phyloP scores from a whole-genome alignment of 345 rosid genomes.

The Passiflora organensis region DNA sequence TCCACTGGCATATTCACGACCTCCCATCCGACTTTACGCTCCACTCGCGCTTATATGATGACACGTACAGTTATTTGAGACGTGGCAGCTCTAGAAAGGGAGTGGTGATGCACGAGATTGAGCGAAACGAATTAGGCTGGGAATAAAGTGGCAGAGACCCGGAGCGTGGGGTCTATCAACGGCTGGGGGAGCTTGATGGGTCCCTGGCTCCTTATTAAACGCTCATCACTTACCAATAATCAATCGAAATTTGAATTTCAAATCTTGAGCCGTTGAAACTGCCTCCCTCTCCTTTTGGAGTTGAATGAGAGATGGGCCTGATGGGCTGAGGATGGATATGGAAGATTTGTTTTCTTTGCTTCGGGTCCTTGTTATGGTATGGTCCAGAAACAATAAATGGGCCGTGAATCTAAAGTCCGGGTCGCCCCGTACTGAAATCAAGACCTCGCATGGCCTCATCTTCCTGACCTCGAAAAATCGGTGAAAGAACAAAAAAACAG shows the following conservation, averaged over 20 bases:
- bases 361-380: too few relatives aligned
- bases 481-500: too few relatives aligned
- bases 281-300: neutral
- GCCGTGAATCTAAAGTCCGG: too few relatives aligned
- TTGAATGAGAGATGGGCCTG: neutral
- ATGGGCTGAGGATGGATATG: too few relatives aligned
- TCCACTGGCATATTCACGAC: neutral
- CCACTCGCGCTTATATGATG: neutral
- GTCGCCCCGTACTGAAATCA: too few relatives aligned
- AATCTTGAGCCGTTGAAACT: conserved; percentile 14
- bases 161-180: conserved; percentile 1
- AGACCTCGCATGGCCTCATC: too few relatives aligned
- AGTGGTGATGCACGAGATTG: neutral
- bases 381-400: too few relatives aligned
- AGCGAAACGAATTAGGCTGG: neutral
- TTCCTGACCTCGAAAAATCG: too few relatives aligned
- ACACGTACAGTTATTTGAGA: neutral
- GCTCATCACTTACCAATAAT: neutral
- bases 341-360: too few relatives aligned
- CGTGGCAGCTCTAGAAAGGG: neutral
- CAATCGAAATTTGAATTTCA: conserved; percentile 14
- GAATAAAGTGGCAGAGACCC: neutral
- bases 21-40: neutral
- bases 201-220: neutral
- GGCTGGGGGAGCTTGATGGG: conserved; percentile 1